Evolutionary conservation across 2,329 filamentous ascomycete species (phyloP).

Genomic region (Botrytis aclada): DNA sequence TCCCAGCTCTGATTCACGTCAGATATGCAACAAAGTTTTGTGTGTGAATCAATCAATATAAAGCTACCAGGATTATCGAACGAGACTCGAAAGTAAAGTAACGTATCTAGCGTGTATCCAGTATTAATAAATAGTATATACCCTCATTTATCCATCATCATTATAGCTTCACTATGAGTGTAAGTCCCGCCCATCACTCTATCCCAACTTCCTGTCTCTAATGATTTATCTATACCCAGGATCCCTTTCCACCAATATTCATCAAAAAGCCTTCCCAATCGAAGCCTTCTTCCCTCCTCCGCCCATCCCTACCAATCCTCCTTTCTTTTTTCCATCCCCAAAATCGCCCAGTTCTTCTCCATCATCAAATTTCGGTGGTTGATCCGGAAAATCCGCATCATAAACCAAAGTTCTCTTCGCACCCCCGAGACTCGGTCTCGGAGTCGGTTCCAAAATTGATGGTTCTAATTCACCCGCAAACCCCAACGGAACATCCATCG

Average conservation of each 20-base stretch:
- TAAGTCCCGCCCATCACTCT: background rate
- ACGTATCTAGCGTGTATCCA: background rate
- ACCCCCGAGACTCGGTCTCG: background rate
- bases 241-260: background rate
- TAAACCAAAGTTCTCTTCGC: background rate
- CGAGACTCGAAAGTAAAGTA: background rate
- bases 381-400: background rate
- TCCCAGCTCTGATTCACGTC: background rate
- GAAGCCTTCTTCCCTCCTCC: background rate
- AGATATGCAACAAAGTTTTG: background rate
- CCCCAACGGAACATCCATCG: background rate
- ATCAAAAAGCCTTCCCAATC: background rate
- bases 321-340: background rate
- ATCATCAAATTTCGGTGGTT: background rate
- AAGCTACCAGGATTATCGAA: background rate
- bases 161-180: background rate
- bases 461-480: background rate
- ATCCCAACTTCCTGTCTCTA: background rate
- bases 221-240: background rate
- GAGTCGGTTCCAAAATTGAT: background rate
- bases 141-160: background rate
- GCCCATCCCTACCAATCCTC: background rate
- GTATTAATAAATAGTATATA: background rate
- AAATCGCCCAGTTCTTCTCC: background rate
- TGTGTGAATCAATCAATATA: background rate